These are phyloP conservation scores for Gaultheria prostrata DNA, from an alignment of 148 eudicot species.

Conservation along the genomic window DNA sequence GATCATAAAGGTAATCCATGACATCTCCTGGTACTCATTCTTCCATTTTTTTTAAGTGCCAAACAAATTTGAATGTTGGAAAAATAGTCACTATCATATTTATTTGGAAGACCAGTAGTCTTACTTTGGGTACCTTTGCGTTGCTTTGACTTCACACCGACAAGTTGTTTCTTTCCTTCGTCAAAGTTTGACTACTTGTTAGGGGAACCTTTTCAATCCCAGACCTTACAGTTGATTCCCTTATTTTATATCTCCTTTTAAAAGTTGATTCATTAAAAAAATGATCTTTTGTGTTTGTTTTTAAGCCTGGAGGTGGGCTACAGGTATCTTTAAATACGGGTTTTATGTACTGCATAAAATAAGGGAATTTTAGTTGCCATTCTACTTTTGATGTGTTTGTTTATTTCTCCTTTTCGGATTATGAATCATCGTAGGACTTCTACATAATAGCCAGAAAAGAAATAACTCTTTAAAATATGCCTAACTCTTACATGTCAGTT, in stretches of 20 bases:
- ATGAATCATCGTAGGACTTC: neutral
- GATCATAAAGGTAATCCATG: constrained; percentile 64
- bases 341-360: neutral
- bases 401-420: neutral
- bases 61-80: neutral
- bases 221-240: neutral
- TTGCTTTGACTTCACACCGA: neutral
- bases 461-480: neutral
- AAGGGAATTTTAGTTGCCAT: neutral
- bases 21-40: neutral
- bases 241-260: neutral
- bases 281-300: neutral
- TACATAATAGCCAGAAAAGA: neutral
- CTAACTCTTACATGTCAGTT: neutral
- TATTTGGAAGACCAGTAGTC: neutral
- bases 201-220: neutral
- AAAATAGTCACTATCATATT: neutral
- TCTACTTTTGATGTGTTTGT: neutral
- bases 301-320: neutral
- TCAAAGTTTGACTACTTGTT: neutral
- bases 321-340: neutral
- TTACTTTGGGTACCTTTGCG: neutral
- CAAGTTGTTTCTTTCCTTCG: neutral
- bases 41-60: constrained; percentile 3
- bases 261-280: neutral